A percentile compares a stretch with the other conserved stretches of the same genome.
Evolutionary conservation across 768 basidiomycete genomes (phyloP).

Genomic region (Suillus americanus): DNA sequence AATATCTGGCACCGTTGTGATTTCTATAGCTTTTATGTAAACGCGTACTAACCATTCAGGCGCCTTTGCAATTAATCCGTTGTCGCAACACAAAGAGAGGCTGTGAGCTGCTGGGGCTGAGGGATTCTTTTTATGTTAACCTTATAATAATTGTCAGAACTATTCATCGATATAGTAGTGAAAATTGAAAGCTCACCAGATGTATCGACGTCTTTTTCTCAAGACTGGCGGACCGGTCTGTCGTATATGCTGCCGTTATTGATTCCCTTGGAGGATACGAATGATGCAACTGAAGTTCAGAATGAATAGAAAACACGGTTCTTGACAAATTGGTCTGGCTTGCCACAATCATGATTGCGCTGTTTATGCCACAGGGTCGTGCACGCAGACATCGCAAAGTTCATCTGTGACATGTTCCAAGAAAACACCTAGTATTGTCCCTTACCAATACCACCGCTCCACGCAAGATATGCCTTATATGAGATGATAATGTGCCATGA

Average conservation of each 20-base stretch:
- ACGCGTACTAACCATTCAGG: neutral
- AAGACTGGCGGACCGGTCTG: neutral
- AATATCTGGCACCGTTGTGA: neutral
- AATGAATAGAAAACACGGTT: neutral
- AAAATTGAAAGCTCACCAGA: neutral
- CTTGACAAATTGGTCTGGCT: neutral
- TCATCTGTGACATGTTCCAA: neutral
- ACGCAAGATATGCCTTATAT: neutral
- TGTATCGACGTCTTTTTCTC: neutral
- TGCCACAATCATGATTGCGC: neutral
- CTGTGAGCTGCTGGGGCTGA: neutral
- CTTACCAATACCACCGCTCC: neutral
- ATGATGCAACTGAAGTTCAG: neutral
- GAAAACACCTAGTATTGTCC: neutral
- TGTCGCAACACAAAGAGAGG: neutral
- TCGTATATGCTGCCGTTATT: neutral
- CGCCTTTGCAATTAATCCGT: neutral
- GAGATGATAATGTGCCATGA: neutral
- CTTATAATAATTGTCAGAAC: neutral
- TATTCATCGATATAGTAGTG: neutral
- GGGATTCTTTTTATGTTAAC: neutral
- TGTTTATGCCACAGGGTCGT: neutral
- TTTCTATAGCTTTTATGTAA: neutral
- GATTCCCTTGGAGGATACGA: neutral
- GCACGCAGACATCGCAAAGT: neutral